Percentiles rank a stretch among this genome's conserved stretches.
Evolutionary conservation across 2,329 filamentous ascomycete species (phyloP).

Genomic region (Fusarium sp.): DNA sequence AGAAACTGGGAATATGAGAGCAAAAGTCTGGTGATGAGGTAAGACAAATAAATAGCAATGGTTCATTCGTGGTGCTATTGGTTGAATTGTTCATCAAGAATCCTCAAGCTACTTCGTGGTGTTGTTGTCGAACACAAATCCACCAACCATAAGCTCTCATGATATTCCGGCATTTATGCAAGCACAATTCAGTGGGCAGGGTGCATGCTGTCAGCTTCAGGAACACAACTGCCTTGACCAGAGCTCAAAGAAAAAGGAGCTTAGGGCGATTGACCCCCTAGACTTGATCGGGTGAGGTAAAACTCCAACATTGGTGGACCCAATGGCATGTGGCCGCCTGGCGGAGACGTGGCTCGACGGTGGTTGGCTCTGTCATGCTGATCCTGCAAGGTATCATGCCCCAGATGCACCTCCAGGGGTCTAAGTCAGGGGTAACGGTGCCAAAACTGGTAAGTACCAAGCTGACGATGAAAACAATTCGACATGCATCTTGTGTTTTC

Average conservation of each 20-base stretch:
- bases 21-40: not conserved
- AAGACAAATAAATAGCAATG: not conserved
- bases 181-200: not conserved
- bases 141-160: not conserved
- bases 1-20: not conserved
- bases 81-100: not conserved
- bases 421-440: constrained; percentile 40
- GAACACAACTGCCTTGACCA: not conserved
- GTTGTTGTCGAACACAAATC: not conserved
- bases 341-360: constrained; percentile 23
- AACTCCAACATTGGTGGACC: constrained; percentile 36
- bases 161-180: not conserved
- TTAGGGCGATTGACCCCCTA: constrained; percentile 35
- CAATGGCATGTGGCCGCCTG: constrained; percentile 35
- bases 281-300: constrained; percentile 40
- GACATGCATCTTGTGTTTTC: not conserved
- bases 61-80: not conserved
- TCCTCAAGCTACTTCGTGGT: not conserved
- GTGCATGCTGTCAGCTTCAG: not conserved
- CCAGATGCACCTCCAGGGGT: constrained; percentile 26
- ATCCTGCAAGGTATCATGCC: constrained; percentile 40
- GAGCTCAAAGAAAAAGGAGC: constrained; percentile 6
- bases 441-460: constrained; percentile 20
- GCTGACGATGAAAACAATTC: constrained; percentile 15
- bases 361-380: constrained; percentile 40